Conservation (phyloP, 108 stramenopile species). For the Nitzschia sp. region DNA sequence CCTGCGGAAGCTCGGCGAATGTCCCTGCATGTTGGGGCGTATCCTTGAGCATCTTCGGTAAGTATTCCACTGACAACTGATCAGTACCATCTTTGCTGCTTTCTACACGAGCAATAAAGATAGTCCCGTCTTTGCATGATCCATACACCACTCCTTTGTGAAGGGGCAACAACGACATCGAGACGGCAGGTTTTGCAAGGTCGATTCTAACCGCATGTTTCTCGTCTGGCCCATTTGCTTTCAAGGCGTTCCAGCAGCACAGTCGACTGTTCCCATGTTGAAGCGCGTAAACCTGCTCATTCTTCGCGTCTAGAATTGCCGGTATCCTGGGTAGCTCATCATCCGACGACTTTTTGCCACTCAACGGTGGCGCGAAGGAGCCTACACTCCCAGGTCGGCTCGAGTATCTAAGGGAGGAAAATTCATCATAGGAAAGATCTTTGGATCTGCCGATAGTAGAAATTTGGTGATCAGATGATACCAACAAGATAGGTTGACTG, state of each 20-base stretch:
- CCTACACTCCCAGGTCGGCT: slow-evolving; percentile 36
- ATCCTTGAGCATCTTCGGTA: slow-evolving; percentile 1
- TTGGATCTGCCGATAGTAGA: slow-evolving; percentile 27
- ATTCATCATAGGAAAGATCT: slow-evolving; percentile 24
- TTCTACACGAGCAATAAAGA: slow-evolving; percentile 29
- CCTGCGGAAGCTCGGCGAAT: slow-evolving; percentile 19
- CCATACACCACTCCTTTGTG: slow-evolving; percentile 36
- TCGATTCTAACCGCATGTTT: slow-evolving; percentile 13
- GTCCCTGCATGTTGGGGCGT: slow-evolving; percentile 17
- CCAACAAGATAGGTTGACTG: slow-evolving; percentile 14
- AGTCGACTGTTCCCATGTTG: slow-evolving; percentile 36
- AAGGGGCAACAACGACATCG: slow-evolving; percentile 25
- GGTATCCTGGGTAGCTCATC: slow-evolving; percentile 24
- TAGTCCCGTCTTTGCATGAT: slow-evolving; percentile 25
- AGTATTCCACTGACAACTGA: slow-evolving; percentile 25
- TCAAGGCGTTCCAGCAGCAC: slow-evolving; percentile 25
- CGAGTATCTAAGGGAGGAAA: slow-evolving; percentile 22
- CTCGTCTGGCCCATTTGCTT: slow-evolving; percentile 34
- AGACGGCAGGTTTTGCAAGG: slow-evolving; percentile 20
- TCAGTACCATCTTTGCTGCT: not conserved
- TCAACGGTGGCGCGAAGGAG: slow-evolving; percentile 14
- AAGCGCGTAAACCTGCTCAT: slow-evolving; percentile 39
- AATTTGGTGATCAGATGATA: slow-evolving; percentile 38
- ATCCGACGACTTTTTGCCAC: not conserved
- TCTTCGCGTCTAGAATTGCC: slow-evolving; percentile 36